Conservation (phyloP, 371 early-diverging fungal species). For the Actinomortierella ambigua region DNA sequence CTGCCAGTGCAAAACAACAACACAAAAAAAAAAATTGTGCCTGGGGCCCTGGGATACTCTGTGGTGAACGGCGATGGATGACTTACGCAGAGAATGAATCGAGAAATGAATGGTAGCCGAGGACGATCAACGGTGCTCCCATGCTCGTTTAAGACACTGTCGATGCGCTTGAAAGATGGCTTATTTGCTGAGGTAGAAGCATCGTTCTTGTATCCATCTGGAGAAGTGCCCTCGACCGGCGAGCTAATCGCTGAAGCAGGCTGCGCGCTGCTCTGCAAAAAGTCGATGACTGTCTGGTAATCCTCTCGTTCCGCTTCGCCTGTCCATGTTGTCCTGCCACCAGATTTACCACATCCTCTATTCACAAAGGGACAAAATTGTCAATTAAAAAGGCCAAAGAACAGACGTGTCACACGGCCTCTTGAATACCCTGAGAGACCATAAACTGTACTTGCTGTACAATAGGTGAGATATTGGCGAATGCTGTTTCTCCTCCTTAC, state of each 20-base stretch:
- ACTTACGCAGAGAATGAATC: constrained; percentile 37
- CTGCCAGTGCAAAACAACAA: background rate
- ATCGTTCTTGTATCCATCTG: too few relatives aligned
- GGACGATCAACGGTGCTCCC: constrained; percentile 31
- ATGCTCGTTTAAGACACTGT: constrained; percentile 26
- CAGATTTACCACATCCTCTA: constrained; percentile 59
- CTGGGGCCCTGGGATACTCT: background rate
- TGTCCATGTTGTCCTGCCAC: constrained; percentile 62
- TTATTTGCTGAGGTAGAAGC: background rate
- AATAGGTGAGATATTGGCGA: background rate
- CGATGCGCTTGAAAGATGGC: constrained; percentile 6
- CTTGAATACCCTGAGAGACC: background rate
- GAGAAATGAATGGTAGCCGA: constrained; percentile 35
- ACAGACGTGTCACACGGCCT: background rate
- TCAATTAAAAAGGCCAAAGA: too few relatives aligned
- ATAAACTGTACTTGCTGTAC: background rate
- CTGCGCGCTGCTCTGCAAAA: constrained; percentile 36
- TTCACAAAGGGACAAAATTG: background rate
- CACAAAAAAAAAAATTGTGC: background rate
- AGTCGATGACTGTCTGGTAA: constrained; percentile 54
- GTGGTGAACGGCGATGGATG: background rate
- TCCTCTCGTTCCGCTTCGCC: constrained; percentile 62
- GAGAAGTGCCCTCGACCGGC: background rate
- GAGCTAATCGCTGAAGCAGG: constrained; percentile 5
- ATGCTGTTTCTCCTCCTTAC: constrained; percentile 28